These are phyloP conservation scores for Perilla frutescens DNA, from an alignment of 257 asterid genomes.

Conservation along the genomic window DNA sequence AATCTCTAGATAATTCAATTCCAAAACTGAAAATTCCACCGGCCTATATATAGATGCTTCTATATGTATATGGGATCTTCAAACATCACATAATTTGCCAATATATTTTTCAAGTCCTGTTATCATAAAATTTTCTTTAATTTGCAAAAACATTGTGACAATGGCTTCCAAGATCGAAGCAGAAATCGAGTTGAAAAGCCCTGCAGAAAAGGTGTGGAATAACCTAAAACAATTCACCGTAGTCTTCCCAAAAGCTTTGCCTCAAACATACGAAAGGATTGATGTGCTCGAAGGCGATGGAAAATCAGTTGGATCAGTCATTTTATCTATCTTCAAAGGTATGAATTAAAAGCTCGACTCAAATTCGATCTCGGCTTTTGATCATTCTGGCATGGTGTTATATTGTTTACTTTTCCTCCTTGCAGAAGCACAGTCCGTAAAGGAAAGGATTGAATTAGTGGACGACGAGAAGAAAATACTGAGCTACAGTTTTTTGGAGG, in stretches of 20 bases:
- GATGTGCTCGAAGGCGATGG: constrained; percentile 15
- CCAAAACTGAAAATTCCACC: too few relatives aligned
- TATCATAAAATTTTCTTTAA: too few relatives aligned
- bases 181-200: constrained; percentile 7
- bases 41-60: not conserved
- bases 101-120: too few relatives aligned
- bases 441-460: constrained; percentile 20
- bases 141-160: too few relatives aligned
- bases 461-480: constrained; percentile 20
- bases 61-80: not conserved
- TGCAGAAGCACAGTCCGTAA: not conserved
- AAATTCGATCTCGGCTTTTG: too few relatives aligned
- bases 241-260: constrained; percentile 21
- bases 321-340: not conserved
- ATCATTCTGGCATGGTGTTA: too few relatives aligned
- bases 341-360: too few relatives aligned
- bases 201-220: constrained; percentile 4
- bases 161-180: not conserved
- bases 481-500: not conserved
- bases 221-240: not conserved
- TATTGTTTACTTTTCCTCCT: too few relatives aligned
- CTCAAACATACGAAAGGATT: not conserved
- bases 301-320: constrained; percentile 8
- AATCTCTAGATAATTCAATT: too few relatives aligned
- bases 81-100: not conserved